Evolutionary conservation across 169 alveolate genomes (phyloP).

Genomic region (Perkinsus olseni): DNA sequence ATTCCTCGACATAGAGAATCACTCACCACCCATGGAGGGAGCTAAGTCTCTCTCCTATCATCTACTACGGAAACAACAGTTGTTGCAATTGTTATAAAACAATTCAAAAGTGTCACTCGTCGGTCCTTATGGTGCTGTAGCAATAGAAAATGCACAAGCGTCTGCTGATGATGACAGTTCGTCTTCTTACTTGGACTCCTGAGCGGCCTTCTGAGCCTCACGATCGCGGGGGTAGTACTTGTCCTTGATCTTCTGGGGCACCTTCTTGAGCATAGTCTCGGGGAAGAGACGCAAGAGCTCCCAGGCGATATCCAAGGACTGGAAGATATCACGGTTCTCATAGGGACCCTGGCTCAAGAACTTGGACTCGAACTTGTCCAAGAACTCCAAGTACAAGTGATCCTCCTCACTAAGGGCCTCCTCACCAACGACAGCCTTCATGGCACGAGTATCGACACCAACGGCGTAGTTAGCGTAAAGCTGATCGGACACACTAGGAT

Average conservation of each 20-base stretch:
- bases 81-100: not conserved
- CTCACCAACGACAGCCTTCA: conserved; percentile 99
- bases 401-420: conserved; percentile 96
- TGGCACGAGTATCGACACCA: conserved; percentile 98
- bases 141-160: not conserved
- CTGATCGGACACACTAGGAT: conserved; percentile 97
- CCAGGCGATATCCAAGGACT: conserved; percentile 97
- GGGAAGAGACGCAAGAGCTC: conserved; percentile 96
- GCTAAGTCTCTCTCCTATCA: not conserved
- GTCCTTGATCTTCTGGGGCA: conserved; percentile 24
- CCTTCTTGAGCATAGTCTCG: conserved; percentile 95
- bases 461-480: conserved; percentile 98
- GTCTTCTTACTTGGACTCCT: not conserved
- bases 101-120: not conserved
- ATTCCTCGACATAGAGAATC: not conserved
- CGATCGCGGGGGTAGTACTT: not conserved
- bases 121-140: not conserved
- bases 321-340: conserved; percentile 93
- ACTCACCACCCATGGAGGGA: not conserved
- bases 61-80: not conserved
- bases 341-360: conserved; percentile 93
- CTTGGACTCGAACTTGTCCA: conserved; percentile 94
- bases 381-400: conserved; percentile 91
- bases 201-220: conserved; percentile 1
- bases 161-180: not conserved